Evolutionary conservation across 768 basidiomycete genomes (phyloP), one percentile per base, ranked within the genome.

Genomic region (Kwoniella newhampshirensis): DNA sequence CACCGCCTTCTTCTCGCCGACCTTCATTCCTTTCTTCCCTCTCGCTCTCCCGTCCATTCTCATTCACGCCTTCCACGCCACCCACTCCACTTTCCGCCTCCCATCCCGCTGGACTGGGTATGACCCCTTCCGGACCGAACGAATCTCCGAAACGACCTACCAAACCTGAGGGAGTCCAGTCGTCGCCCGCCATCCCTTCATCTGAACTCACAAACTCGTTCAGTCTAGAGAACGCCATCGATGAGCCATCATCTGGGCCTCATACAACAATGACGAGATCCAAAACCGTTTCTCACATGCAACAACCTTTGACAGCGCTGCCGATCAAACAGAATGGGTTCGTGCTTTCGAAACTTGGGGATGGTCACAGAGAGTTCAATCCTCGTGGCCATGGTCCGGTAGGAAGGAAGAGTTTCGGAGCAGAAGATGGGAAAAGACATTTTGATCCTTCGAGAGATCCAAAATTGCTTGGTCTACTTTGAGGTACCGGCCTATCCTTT

Each of bases 381-480:
- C 32, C 32, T 6, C 6, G 32, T 6, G 32, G 32, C 13, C 32
- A 32, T 32, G 32, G 32, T 6, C 30, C 17, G 21, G 15, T 45
- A n/a, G 25, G 12, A 20, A 27, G 37, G 17, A 27, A 27, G n/a
- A 21, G 25, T 42, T 13, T n/a, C 12, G 23, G 11, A 30, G 15
- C 20, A 23, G 25, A 21, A 44, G 32, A 52, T 2, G 65, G 46
- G 21, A 63, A 57, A 36, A 53, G 59, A 30, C 67, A 69, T 57
- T 69, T 66, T 41, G 67, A 69, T 53, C 67, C 67, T 17, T 62
- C 57, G 5, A 56, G 61, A 44, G 67, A 69, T 50, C 67, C 67
- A 1, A 69, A 64, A 49, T 35, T 68, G n/a, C 40, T 69, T 12
- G 62, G 62, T 32, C 48, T 67, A 15, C 52, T 67, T 23, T 56